Evolutionary conservation across 352 stramenopile genomes (phyloP).

Genomic region (Phytophthora agathidicida): DNA sequence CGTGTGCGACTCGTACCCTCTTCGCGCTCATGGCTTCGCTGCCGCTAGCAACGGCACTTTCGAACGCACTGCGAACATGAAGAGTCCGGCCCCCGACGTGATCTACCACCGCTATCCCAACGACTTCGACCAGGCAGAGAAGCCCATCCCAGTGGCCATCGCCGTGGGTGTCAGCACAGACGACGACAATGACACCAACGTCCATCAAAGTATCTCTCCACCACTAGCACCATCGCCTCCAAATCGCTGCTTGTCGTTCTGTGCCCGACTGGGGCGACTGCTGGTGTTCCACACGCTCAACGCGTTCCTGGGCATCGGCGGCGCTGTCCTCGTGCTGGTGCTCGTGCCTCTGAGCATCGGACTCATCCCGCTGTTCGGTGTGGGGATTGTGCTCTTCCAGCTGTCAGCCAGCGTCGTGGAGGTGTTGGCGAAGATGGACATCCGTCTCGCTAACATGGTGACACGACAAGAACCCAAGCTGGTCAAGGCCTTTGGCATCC

Average conservation of each 20-base stretch:
- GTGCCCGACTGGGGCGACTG: slow-evolving; percentile 3
- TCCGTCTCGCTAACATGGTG: slow-evolving; percentile 35
- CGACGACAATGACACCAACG: neutral
- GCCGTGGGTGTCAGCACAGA: neutral
- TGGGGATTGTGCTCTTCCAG: slow-evolving; percentile 36
- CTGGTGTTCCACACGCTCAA: slow-evolving; percentile 37
- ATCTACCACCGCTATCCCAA: slow-evolving; percentile 38
- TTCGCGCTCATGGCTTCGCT: slow-evolving; percentile 1
- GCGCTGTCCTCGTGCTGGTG: slow-evolving; percentile 30
- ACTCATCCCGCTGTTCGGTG: slow-evolving; percentile 30
- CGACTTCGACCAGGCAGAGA: slow-evolving; percentile 25
- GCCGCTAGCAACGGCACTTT: neutral
- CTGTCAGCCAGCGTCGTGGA: slow-evolving; percentile 28
- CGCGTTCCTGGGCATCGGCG: slow-evolving; percentile 24
- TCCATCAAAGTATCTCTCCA: neutral
- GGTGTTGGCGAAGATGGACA: slow-evolving; percentile 21
- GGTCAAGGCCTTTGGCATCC: slow-evolving; percentile 23
- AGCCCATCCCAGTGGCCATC: slow-evolving; percentile 27
- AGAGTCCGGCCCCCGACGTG: slow-evolving; percentile 27
- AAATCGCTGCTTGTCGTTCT: neutral
- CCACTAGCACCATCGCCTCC: neutral
- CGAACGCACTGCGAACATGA: slow-evolving; percentile 16
- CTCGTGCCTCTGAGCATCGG: slow-evolving; percentile 33
- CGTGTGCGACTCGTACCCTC: slow-evolving; percentile 29
- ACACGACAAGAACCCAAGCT: slow-evolving; percentile 13